These are phyloP conservation scores for Paraconiothyrium brasiliense DNA, from an alignment of 2,329 filamentous ascomycete genomes.

Conservation along the genomic window DNA sequence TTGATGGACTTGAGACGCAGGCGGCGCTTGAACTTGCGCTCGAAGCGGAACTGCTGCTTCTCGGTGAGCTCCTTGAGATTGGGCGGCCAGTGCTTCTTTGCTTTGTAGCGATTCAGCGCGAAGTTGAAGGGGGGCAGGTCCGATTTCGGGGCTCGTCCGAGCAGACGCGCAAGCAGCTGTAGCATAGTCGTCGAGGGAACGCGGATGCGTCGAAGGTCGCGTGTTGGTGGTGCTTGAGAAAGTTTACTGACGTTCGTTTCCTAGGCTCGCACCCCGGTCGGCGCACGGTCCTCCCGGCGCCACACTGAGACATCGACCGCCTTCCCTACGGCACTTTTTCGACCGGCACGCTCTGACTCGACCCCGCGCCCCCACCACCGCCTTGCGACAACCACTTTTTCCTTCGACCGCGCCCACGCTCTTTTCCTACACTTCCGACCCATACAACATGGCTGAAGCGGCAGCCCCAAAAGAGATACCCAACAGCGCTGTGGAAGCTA, in stretches of 20 bases:
- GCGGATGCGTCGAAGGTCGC: slow-evolving; percentile 7
- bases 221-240: slow-evolving; percentile 2
- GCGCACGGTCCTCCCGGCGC: background rate
- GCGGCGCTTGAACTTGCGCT: slow-evolving; percentile 80
- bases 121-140: slow-evolving; percentile 50
- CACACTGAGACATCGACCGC: background rate
- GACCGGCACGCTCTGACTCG: background rate
- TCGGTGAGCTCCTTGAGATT: slow-evolving; percentile 74
- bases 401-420: slow-evolving; percentile 14
- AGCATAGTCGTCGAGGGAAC: slow-evolving; percentile 28
- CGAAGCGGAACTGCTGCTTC: slow-evolving; percentile 79
- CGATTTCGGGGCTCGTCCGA: slow-evolving; percentile 54
- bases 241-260: slow-evolving; percentile 27
- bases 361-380: slow-evolving; percentile 1
- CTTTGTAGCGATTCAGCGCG: slow-evolving; percentile 67
- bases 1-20: slow-evolving; percentile 68
- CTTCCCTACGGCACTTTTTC: background rate
- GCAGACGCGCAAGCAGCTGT: slow-evolving; percentile 58
- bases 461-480: slow-evolving; percentile 37
- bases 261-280: slow-evolving; percentile 19
- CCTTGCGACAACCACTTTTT: background rate
- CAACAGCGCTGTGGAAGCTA: slow-evolving; percentile 59
- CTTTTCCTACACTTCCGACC: slow-evolving; percentile 7
- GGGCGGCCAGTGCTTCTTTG: slow-evolving; percentile 80
- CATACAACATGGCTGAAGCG: slow-evolving; percentile 43